Percentiles rank a stretch among this genome's conserved stretches.
These are phyloP conservation scores for Aspergillus ibericus DNA, from an alignment of 2,329 filamentous ascomycete genomes.

Conservation along the genomic window DNA sequence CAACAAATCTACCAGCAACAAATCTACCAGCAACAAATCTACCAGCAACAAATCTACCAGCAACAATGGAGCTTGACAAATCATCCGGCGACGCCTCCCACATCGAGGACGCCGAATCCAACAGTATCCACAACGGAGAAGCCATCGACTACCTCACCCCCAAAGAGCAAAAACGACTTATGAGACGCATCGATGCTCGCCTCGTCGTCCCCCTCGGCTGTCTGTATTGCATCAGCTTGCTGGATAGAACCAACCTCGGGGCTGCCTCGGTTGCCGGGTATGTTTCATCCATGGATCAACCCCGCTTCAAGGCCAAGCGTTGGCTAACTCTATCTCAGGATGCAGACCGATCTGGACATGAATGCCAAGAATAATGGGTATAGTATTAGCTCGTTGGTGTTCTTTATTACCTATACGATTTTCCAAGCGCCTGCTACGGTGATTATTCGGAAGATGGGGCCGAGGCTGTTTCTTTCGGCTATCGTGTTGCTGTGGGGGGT, in stretches of 20 bases:
- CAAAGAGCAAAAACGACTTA: not conserved
- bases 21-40: too few relatives aligned
- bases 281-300: not conserved
- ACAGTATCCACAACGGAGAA: not conserved
- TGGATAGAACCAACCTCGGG: slow-evolving; percentile 18
- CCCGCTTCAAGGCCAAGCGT: not conserved
- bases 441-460: not conserved
- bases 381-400: slow-evolving; percentile 6
- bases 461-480: not conserved
- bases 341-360: slow-evolving; percentile 16
- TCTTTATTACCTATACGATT: not conserved
- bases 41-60: not conserved
- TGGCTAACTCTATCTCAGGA: slow-evolving; percentile 8
- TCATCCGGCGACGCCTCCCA: not conserved
- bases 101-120: not conserved
- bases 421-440: not conserved
- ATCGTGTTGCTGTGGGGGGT: not conserved
- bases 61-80: not conserved
- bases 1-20: not conserved
- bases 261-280: slow-evolving; percentile 18
- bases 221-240: slow-evolving; percentile 13
- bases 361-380: slow-evolving; percentile 18
- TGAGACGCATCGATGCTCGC: slow-evolving; percentile 13
- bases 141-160: not conserved
- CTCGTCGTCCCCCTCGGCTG: slow-evolving; percentile 12